Base-by-base conservation (phyloP, 140 eudicot genomes). In the Anethum foeniculum region DNA sequence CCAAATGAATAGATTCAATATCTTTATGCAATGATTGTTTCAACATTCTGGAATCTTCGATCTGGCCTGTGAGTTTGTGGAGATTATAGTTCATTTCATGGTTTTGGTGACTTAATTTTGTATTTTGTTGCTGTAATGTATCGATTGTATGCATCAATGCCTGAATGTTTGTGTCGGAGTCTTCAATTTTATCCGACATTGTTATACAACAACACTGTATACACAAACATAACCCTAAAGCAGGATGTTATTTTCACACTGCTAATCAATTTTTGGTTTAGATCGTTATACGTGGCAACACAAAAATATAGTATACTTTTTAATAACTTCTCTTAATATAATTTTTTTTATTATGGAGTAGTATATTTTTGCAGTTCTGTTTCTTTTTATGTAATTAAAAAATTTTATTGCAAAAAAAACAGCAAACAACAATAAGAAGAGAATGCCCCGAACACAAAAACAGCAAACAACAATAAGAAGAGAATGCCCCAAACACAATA, bases 1-100 rank as follows among this genome's bases (percentile, higher is more conserved):
- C 87, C 4, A 90, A 83, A 41, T 88, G 89, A 77, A 92, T 43
- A 21, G 90, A 88, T 67, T 87, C 84, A 16, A 71, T 46, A 54
- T 84, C 77, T 7, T 38, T 44, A 47, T 84, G 73, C 82, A 84
- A 65, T 75, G 83, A 82, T 67, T 12, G 84, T 60, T 86, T 86
- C 58, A 85, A 86, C 10, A 75, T 78, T 48, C 71, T 82, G 3
- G 82, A 79, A 6, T 39, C 77, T 43, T 82, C 62, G 2, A 91
- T 77, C 75, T 84, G 83, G 0, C 81, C 85, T 83, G 84, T 87
- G n/a, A 87, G 58, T 25, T 88, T 80, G 81, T 80, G 82, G 36
- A 90, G 73, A 36, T 32, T 79, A 15, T 38, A 84, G 16, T 81
- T 78, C 12, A 85, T 39, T 4, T 54, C 76, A 16, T 16, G 48